A percentile compares a stretch with the other conserved stretches of the same genome.
Conservation (phyloP, 352 stramenopile species). For the Phytophthora macrochlamydospora region DNA sequence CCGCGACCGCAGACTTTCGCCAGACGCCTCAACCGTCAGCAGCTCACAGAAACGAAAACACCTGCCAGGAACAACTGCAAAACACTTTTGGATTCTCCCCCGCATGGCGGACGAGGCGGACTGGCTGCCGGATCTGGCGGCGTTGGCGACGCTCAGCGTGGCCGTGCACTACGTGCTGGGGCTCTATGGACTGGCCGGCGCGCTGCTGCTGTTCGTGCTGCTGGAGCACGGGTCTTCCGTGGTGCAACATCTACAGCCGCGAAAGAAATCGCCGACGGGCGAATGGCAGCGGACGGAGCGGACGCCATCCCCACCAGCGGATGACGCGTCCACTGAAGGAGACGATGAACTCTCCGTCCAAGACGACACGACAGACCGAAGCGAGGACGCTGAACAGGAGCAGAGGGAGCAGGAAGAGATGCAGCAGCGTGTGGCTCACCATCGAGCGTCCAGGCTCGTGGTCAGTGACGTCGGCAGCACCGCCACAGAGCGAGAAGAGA, state of each 20-base stretch:
- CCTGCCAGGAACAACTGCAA: background rate
- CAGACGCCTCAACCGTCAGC: background rate
- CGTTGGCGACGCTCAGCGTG: constrained; percentile 57
- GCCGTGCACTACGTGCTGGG: constrained; percentile 75
- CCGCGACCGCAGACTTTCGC: constrained; percentile 1
- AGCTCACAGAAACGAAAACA: background rate
- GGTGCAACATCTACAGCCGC: background rate
- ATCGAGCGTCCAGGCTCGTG: constrained; percentile 28
- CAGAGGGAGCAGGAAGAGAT: constrained; percentile 3
- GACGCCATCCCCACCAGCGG: constrained; percentile 19
- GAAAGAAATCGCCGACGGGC: constrained; percentile 7
- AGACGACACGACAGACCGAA: constrained; percentile 6
- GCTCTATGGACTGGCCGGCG: constrained; percentile 49
- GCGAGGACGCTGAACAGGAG: background rate
- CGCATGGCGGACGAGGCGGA: constrained; percentile 38
- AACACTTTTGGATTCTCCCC: background rate
- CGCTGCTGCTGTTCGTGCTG: constrained; percentile 40
- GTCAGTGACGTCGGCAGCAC: constrained; percentile 48
- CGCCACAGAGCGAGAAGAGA: background rate
- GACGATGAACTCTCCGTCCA: constrained; percentile 19
- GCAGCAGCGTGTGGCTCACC: constrained; percentile 12
- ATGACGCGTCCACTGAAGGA: constrained; percentile 24
- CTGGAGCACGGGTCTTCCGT: constrained; percentile 42
- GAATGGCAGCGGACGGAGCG: background rate
- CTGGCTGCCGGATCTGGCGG: constrained; percentile 62